These are phyloP conservation scores for Pseudogymnoascus sp. DNA, from an alignment of 2,329 filamentous ascomycete genomes.

Conservation along the genomic window DNA sequence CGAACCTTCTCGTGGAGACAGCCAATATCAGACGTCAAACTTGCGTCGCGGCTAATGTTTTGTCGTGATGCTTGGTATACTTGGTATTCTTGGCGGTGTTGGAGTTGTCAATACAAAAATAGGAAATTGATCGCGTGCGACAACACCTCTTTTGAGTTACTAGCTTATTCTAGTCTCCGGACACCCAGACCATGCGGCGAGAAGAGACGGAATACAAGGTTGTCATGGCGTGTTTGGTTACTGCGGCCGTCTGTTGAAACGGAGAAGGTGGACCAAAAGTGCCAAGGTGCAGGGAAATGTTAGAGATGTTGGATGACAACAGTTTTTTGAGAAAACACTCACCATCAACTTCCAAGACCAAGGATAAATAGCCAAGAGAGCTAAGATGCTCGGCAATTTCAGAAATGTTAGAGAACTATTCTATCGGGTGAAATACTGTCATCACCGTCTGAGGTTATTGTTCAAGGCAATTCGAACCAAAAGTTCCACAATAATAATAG, in stretches of 20 bases:
- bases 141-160: not conserved
- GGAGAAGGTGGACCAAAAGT: not conserved
- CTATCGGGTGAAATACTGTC: not conserved
- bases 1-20: not conserved
- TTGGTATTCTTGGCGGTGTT: not conserved
- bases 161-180: not conserved
- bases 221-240: not conserved
- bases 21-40: constrained; percentile 6
- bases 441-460: not conserved
- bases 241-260: not conserved
- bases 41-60: not conserved
- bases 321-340: not conserved
- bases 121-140: not conserved
- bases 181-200: not conserved
- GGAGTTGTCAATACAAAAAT: not conserved
- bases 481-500: not conserved
- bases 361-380: not conserved
- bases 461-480: not conserved
- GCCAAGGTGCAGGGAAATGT: not conserved
- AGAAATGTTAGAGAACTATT: not conserved
- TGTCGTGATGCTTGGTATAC: not conserved
- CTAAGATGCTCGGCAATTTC: not conserved
- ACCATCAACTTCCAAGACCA: not conserved
- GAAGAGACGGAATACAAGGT: not conserved
- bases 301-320: not conserved